These are phyloP conservation scores for Mycosarcoma maydis DNA, from an alignment of 1,284 basidiomycete species.

Conservation along the genomic window DNA sequence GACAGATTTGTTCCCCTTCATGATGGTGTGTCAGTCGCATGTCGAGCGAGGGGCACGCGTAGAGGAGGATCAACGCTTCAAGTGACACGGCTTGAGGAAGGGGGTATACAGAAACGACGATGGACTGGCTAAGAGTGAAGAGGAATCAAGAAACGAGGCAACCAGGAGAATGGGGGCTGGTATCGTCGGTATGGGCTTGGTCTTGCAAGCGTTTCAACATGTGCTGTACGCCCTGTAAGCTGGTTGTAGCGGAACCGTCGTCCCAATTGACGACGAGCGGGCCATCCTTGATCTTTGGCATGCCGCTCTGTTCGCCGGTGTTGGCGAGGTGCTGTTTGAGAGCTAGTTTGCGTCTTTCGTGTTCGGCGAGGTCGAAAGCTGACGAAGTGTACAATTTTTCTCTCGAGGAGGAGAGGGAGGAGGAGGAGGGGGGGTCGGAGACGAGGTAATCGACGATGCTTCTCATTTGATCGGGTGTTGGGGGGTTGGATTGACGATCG, in stretches of 20 bases:
- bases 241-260: slow-evolving; percentile 26
- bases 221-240: slow-evolving; percentile 23
- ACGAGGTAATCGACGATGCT: slow-evolving; percentile 43
- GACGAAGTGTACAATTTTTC: neutral
- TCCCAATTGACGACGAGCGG: slow-evolving; percentile 48
- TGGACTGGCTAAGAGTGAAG: too few relatives aligned
- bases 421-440: too few relatives aligned
- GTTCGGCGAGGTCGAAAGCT: slow-evolving; percentile 17
- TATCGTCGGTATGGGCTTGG: neutral
- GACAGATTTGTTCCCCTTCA: too few relatives aligned
- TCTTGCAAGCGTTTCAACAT: slow-evolving; percentile 21
- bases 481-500: slow-evolving; percentile 25
- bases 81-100: too few relatives aligned
- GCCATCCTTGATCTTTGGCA: slow-evolving; percentile 43
- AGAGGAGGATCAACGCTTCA: too few relatives aligned
- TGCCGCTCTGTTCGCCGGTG: neutral
- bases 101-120: too few relatives aligned
- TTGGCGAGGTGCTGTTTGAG: slow-evolving; percentile 7
- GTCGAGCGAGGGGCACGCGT: too few relatives aligned
- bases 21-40: too few relatives aligned
- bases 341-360: slow-evolving; percentile 9
- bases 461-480: slow-evolving; percentile 33
- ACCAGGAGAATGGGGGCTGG: too few relatives aligned
- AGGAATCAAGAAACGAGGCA: slow-evolving; percentile 26
- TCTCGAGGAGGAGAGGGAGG: neutral